Evolutionary conservation across 2,329 filamentous ascomycete species (phyloP).

Genomic region (Clarireedia monteithiana): DNA sequence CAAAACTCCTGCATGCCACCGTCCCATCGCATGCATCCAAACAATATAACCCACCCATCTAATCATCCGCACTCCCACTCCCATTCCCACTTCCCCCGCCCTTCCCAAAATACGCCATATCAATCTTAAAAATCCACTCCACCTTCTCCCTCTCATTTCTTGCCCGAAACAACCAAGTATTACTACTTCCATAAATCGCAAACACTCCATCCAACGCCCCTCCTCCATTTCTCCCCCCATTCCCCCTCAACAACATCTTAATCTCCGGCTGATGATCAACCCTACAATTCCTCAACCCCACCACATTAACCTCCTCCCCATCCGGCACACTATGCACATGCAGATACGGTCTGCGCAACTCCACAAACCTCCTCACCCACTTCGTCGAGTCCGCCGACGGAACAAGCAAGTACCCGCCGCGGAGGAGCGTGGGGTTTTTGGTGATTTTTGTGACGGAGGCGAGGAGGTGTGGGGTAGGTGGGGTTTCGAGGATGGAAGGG

Average conservation of each 20-base stretch:
- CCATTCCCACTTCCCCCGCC: conserved; percentile 2
- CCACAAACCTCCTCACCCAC: conserved; percentile 90
- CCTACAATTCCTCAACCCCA: conserved; percentile 82
- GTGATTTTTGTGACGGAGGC: conserved; percentile 67
- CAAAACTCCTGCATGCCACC: not conserved
- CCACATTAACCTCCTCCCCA: conserved; percentile 73
- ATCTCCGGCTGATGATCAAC: conserved; percentile 80
- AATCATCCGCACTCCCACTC: not conserved
- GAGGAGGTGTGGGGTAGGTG: conserved; percentile 26
- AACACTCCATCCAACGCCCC: conserved; percentile 51
- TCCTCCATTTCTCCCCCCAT: not conserved
- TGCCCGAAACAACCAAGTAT: conserved; percentile 91
- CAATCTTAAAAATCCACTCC: conserved; percentile 94
- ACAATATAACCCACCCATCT: not conserved
- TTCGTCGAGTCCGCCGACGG: conserved; percentile 73
- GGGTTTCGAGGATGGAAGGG: not conserved
- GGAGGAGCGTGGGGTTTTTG: conserved; percentile 75
- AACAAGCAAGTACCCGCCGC: conserved; percentile 80
- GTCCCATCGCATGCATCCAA: not conserved
- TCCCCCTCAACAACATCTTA: not conserved
- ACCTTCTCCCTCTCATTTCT: conserved; percentile 86
- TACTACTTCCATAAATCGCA: conserved; percentile 88
- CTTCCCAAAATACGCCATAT: conserved; percentile 48
- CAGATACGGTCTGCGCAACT: conserved; percentile 83
- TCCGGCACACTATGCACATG: conserved; percentile 67